Conservation (phyloP, 1,139 yeast species). For the Diutina neorugosa region DNA sequence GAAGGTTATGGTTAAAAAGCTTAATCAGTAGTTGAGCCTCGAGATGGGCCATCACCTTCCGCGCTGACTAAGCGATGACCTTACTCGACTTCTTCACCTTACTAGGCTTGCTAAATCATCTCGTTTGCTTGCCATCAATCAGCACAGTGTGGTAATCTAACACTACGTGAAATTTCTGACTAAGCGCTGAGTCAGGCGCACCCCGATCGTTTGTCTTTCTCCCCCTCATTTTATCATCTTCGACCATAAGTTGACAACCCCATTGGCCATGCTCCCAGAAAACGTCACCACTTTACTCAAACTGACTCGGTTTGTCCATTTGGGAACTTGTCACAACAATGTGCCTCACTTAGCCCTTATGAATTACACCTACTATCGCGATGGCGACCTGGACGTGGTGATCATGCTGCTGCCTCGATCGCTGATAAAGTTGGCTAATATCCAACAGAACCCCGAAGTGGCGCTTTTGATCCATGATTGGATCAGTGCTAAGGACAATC, state of each 20-base stretch:
- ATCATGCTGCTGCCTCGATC: constrained; percentile 57
- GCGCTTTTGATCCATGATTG: constrained; percentile 81
- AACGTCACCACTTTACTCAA: constrained; percentile 42
- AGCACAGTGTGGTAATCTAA: no score
- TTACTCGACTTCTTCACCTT: no score
- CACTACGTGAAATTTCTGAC: no score
- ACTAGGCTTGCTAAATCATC: no score
- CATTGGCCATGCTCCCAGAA: constrained; percentile 23
- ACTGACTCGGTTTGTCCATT: constrained; percentile 59
- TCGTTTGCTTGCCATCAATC: no score
- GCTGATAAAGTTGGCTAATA: constrained; percentile 63
- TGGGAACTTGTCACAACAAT: constrained; percentile 61
- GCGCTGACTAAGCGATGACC: no score
- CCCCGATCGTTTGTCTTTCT: no score
- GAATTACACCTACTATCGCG: constrained; percentile 62
- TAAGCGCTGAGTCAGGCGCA: no score
- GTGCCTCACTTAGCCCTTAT: constrained; percentile 78
- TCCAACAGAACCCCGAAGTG: constrained; percentile 57
- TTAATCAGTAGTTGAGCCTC: no score
- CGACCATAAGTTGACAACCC: neutral
- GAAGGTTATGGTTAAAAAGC: no score
- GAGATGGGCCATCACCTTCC: no score
- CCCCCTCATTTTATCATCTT: no score
- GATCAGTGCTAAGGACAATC: constrained; percentile 42
- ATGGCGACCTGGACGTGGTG: constrained; percentile 32